These are phyloP conservation scores for Cyberlindnera mississippiensis DNA, from an alignment of 805 yeast genomes.

Conservation along the genomic window DNA sequence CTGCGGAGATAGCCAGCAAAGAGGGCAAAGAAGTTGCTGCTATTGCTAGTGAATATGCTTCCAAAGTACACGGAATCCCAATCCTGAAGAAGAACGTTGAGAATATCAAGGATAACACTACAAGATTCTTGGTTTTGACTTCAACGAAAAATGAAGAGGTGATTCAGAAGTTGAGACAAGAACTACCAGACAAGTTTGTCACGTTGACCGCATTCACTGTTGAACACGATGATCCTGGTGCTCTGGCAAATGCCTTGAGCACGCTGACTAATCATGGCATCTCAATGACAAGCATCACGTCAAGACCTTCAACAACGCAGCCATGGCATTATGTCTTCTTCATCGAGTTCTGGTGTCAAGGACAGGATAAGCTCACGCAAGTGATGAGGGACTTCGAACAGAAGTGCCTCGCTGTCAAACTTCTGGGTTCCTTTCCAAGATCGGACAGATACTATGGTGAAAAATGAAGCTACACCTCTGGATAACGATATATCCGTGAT, in stretches of 20 bases:
- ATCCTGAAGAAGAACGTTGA: slow-evolving; percentile 57
- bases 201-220: slow-evolving; percentile 65
- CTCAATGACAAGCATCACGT: slow-evolving; percentile 66
- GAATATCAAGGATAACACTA: slow-evolving; percentile 72
- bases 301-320: slow-evolving; percentile 65
- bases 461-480: too few relatives aligned
- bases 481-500: background rate
- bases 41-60: slow-evolving; percentile 68
- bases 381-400: slow-evolving; percentile 41
- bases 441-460: slow-evolving; percentile 17
- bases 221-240: slow-evolving; percentile 65
- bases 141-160: slow-evolving; percentile 17
- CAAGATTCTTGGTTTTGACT: slow-evolving; percentile 75
- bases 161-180: background rate
- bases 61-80: slow-evolving; percentile 53
- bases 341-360: slow-evolving; percentile 58
- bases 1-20: slow-evolving; percentile 60
- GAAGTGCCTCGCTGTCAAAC: slow-evolving; percentile 46
- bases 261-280: slow-evolving; percentile 52
- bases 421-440: slow-evolving; percentile 32
- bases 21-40: slow-evolving; percentile 53
- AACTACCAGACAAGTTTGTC: slow-evolving; percentile 25
- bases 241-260: slow-evolving; percentile 61
- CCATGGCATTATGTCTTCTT: slow-evolving; percentile 85
- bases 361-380: slow-evolving; percentile 28